Conservation (phyloP, 148 eudicot species). For the Diospyros kaki region DNA sequence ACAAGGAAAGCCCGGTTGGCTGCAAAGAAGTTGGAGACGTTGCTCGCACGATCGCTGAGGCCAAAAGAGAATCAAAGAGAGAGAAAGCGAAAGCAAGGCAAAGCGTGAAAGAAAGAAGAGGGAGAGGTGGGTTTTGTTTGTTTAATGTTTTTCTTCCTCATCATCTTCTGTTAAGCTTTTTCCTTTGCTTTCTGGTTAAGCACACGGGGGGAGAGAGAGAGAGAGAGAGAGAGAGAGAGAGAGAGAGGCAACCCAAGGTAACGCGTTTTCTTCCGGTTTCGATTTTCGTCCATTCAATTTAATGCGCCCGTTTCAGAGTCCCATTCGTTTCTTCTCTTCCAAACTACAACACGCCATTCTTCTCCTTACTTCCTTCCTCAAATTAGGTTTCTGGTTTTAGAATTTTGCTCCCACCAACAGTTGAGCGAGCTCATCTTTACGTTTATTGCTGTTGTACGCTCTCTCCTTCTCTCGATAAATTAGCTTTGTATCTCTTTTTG, state of each 20-base stretch:
- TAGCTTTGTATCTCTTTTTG: not conserved
- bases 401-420: not conserved
- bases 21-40: conserved; percentile 8
- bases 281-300: not conserved
- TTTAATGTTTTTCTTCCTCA: not conserved
- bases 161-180: conserved; percentile 10
- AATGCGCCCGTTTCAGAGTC: not conserved
- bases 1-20: conserved; percentile 3
- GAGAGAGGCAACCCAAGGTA: not conserved
- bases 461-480: not conserved
- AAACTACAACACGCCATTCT: not conserved
- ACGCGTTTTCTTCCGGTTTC: conserved; percentile 25
- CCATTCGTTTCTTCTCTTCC: not conserved
- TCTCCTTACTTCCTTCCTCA: conserved; percentile 3
- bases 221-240: not conserved
- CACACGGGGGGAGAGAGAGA: not conserved
- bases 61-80: not conserved
- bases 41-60: conserved; percentile 32
- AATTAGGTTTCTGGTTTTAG: conserved; percentile 6
- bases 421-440: not conserved
- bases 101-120: not conserved
- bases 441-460: not conserved
- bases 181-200: conserved; percentile 28
- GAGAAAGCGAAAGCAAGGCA: not conserved
- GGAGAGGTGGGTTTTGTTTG: not conserved